Evolutionary conservation across 108 stramenopile genomes (phyloP).

Genomic region (Cyclotella cryptica): DNA sequence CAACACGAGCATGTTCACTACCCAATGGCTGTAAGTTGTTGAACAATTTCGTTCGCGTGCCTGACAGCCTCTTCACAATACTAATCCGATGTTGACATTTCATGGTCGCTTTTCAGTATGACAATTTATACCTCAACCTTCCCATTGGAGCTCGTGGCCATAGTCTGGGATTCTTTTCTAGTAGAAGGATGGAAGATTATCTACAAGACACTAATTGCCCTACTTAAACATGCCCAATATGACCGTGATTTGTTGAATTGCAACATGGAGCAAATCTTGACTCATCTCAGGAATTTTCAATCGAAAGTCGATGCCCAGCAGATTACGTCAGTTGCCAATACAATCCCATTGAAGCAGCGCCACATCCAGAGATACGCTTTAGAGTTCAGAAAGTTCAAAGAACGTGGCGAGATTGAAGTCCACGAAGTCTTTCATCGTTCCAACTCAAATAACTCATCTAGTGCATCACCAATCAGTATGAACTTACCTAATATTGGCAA

Average conservation of each 20-base stretch:
- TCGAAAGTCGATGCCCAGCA: conserved; percentile 61
- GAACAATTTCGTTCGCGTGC: too few relatives aligned
- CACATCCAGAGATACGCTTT: conserved; percentile 72
- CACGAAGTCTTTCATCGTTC: conserved; percentile 4
- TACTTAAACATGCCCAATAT: conserved; percentile 70
- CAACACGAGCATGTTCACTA: conserved; percentile 95
- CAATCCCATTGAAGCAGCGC: conserved; percentile 69
- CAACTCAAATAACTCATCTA: background rate
- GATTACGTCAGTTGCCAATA: conserved; percentile 64
- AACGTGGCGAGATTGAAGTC: conserved; percentile 2
- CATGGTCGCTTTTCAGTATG: too few relatives aligned
- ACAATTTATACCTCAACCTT: conserved; percentile 94
- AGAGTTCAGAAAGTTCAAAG: conserved; percentile 36
- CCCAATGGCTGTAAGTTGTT: conserved; percentile 98
- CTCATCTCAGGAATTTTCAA: conserved; percentile 74
- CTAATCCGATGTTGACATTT: too few relatives aligned
- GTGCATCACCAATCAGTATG: background rate
- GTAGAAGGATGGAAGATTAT: conserved; percentile 94
- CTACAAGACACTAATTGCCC: conserved; percentile 91
- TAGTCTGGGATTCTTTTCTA: conserved; percentile 93
- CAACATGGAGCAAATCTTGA: conserved; percentile 78
- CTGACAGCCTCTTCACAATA: too few relatives aligned
- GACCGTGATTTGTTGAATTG: conserved; percentile 51
- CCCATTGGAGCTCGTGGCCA: conserved; percentile 92
- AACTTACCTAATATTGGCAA: conserved; percentile 1